Conservation (phyloP, 2,329 filamentous ascomycete species). For the Fusarium armeniacum region DNA sequence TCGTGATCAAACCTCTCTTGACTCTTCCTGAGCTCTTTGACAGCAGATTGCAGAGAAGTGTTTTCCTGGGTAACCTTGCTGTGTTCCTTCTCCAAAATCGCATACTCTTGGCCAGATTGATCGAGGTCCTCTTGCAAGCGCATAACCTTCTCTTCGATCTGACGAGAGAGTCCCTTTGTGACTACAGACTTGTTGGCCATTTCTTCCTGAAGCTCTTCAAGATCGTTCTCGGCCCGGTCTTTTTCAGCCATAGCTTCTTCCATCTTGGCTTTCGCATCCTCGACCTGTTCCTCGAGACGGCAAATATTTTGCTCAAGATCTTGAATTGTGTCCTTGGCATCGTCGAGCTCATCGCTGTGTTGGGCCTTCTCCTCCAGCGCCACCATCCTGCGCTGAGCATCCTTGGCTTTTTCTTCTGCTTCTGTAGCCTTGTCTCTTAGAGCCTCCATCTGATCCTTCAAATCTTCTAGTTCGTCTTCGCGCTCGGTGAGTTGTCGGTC, state of each 20-base stretch:
- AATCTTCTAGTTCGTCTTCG: conserved; percentile 79
- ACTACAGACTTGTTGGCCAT: conserved; percentile 84
- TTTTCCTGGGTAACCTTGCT: conserved; percentile 63
- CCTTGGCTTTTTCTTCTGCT: conserved; percentile 70
- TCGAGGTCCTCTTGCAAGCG: conserved; percentile 77
- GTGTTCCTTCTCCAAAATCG: conserved; percentile 66
- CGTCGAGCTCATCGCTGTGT: conserved; percentile 65
- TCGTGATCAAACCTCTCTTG: conserved; percentile 51
- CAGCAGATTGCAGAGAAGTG: conserved; percentile 59
- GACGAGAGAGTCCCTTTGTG: conserved; percentile 79
- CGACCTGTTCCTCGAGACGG: conserved; percentile 66
- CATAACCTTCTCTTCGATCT: conserved; percentile 78
- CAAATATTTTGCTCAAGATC: conserved; percentile 70
- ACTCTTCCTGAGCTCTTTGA: conserved; percentile 59
- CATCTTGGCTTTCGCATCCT: conserved; percentile 68
- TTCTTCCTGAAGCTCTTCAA: conserved; percentile 79
- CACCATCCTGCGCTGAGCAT: conserved; percentile 63
- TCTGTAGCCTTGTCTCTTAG: conserved; percentile 69
- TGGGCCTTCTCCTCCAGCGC: conserved; percentile 71
- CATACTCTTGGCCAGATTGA: conserved; percentile 63
- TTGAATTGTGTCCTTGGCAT: conserved; percentile 70
- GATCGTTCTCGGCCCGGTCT: conserved; percentile 69
- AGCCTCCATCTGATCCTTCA: conserved; percentile 71
- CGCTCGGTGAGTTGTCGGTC: conserved; percentile 79
- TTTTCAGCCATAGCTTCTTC: conserved; percentile 68